phyloP scores from a whole-genome alignment of 805 yeast genomes.

The Monosporozyma solicola region DNA sequence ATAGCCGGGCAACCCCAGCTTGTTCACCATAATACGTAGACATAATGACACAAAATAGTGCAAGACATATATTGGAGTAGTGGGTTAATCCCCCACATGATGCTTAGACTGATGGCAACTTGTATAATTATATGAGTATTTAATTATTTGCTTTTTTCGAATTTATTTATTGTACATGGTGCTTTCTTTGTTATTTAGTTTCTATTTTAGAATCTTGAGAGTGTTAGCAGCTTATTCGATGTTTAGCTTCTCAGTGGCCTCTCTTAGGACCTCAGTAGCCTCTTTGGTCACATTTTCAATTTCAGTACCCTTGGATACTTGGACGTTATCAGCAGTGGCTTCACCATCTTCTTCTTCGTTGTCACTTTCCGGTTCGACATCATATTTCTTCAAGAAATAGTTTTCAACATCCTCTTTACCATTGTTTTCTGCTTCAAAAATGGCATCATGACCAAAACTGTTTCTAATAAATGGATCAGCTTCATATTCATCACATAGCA shows the following conservation, averaged over 20 bases:
- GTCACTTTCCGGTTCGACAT: conserved; percentile 55
- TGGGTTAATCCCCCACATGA: background rate
- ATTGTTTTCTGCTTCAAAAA: conserved; percentile 81
- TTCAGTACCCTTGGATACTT: conserved; percentile 43
- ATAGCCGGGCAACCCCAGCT: conserved; percentile 1
- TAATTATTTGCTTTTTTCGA: background rate
- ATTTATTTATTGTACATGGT: background rate
- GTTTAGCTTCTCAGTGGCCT: conserved; percentile 23
- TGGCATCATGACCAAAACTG: conserved; percentile 66
- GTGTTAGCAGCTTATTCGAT: conserved; percentile 1
- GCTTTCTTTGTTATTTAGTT: background rate
- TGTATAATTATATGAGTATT: background rate
- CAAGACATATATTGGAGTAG: background rate
- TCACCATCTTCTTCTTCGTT: conserved; percentile 35
- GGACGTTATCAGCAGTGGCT: conserved; percentile 35
- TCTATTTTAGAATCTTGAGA: background rate
- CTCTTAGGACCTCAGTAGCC: conserved; percentile 33
- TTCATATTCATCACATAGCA: conserved; percentile 60
- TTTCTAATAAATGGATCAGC: conserved; percentile 82
- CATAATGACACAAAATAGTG: background rate
- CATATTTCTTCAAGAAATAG: conserved; percentile 64
- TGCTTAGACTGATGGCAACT: background rate
- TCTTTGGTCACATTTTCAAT: conserved; percentile 42
- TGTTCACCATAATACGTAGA: background rate
- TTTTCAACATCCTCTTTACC: conserved; percentile 68